Evolutionary conservation across 78 protist genomes (phyloP).

Genomic region (Guillardia theta): DNA sequence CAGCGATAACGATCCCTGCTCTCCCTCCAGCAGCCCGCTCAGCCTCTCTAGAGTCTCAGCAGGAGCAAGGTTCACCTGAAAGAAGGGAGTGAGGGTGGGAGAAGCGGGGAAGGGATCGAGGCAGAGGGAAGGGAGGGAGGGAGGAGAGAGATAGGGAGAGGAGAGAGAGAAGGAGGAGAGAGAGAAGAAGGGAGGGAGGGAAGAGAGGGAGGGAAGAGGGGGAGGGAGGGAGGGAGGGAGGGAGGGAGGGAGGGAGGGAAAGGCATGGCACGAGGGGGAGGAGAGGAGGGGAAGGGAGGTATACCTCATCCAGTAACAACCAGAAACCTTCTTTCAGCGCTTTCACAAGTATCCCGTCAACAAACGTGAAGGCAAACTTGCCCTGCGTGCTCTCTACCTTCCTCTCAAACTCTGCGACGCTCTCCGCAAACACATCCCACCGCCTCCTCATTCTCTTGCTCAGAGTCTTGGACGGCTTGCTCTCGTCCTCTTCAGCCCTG

Average conservation of each 20-base stretch:
- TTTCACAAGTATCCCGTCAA: conserved; percentile 88
- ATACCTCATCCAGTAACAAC: conserved; percentile 98
- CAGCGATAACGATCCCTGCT: conserved; percentile 71
- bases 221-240: no score
- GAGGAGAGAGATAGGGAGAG: no score
- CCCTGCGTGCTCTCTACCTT: background rate
- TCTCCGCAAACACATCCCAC: conserved; percentile 5
- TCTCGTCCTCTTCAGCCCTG: background rate
- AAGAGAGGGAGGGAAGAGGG: no score
- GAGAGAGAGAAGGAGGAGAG: no score
- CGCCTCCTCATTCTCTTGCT: no score
- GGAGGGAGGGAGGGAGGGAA: no score
- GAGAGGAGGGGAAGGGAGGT: no score
- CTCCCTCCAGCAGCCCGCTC: conserved; percentile 78
- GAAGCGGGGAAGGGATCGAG: no score
- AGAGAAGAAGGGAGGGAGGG: no score
- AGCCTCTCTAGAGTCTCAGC: conserved; percentile 90
- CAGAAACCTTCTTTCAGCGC: conserved; percentile 93
- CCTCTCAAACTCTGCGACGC: background rate
- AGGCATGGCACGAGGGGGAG: no score
- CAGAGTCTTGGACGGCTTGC: background rate
- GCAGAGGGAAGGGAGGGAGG: no score
- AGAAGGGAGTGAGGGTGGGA: no score
- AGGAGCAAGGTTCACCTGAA: conserved; percentile 69
- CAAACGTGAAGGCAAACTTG: conserved; percentile 86